Evolutionary conservation across 73 alveolate genomes (phyloP).

Genomic region (Effrenium voratum): DNA sequence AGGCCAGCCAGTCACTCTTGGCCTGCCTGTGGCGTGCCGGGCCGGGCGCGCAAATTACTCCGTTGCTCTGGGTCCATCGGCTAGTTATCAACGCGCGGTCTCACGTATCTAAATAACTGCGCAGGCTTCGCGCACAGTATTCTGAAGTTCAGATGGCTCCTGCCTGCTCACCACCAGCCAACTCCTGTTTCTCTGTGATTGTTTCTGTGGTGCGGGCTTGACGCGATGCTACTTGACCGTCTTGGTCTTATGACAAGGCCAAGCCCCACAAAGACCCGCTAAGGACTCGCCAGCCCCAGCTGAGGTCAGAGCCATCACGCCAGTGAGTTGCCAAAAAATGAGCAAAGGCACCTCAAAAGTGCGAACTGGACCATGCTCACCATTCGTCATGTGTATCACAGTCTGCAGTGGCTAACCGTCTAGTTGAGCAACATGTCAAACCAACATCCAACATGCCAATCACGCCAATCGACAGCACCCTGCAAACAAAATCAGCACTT

Average conservation of each 20-base stretch:
- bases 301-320: background rate
- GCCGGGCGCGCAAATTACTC: too few relatives aligned
- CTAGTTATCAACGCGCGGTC: too few relatives aligned
- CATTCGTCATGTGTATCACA: background rate
- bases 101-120: too few relatives aligned
- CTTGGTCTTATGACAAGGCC: background rate
- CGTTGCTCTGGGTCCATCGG: too few relatives aligned
- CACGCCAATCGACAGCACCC: background rate
- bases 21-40: too few relatives aligned
- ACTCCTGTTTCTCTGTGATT: background rate
- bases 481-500: too few relatives aligned
- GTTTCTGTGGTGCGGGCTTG: background rate
- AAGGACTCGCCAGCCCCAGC: background rate
- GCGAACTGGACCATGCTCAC: background rate
- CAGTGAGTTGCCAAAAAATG: constrained; percentile 28
- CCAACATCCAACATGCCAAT: background rate
- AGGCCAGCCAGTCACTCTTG: too few relatives aligned
- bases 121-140: too few relatives aligned
- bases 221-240: background rate
- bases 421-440: background rate
- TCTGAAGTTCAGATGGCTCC: too few relatives aligned
- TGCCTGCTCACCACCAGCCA: background rate
- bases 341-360: constrained; percentile 19
- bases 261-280: background rate
- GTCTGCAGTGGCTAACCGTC: background rate